phyloP scores from a whole-genome alignment of 2,329 filamentous ascomycete genomes.

The Talaromyces piceae region DNA sequence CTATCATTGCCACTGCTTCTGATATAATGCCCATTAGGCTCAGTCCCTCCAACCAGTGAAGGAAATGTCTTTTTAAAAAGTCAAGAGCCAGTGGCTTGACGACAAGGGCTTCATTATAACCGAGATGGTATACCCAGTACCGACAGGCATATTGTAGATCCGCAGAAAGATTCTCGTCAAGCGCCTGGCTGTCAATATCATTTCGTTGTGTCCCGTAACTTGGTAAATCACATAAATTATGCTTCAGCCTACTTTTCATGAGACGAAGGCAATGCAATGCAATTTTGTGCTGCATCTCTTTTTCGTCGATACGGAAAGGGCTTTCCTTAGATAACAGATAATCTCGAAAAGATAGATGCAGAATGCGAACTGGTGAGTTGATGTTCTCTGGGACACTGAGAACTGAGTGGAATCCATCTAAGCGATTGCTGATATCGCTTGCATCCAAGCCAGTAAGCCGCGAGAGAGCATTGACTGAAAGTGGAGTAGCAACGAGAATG shows the following conservation, averaged over 20 bases:
- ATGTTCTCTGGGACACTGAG: constrained; percentile 12
- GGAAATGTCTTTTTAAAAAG: constrained; percentile 18
- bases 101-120: constrained; percentile 7
- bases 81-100: constrained; percentile 1
- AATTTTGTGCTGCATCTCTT: constrained; percentile 21
- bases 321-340: constrained; percentile 19
- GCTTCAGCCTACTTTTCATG: constrained; percentile 11
- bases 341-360: constrained; percentile 27
- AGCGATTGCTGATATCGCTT: constrained; percentile 6
- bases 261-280: constrained; percentile 19
- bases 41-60: constrained; percentile 25
- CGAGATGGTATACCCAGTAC: constrained; percentile 23
- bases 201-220: constrained; percentile 2
- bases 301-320: constrained; percentile 25
- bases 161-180: constrained; percentile 14
- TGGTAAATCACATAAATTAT: constrained; percentile 14
- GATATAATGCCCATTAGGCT: constrained; percentile 15
- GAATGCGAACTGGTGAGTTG: constrained; percentile 13
- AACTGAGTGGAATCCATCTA: constrained; percentile 15
- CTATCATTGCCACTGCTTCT: constrained; percentile 12
- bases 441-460: constrained; percentile 9
- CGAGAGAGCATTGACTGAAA: constrained; percentile 14
- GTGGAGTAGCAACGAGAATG: constrained; percentile 16
- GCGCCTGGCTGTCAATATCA: constrained; percentile 9
- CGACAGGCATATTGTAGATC: constrained; percentile 19